Percentiles rank a stretch among this genome's conserved stretches.
Conservation (phyloP, 148 eudicot genomes). For the Pharnaceum exiguum region DNA sequence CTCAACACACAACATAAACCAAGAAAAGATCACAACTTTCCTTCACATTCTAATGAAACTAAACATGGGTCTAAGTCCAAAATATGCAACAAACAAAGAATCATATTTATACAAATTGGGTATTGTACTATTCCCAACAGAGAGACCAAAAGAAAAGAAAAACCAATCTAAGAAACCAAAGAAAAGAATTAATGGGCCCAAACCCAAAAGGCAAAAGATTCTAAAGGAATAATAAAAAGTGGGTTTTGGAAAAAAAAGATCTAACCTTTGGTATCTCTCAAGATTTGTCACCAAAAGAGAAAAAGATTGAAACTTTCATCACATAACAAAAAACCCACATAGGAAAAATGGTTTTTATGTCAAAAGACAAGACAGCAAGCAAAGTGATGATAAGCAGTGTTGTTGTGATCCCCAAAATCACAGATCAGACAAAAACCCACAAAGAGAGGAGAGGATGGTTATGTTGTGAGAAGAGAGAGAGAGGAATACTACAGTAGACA, state of each 20-base stretch:
- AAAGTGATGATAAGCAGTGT: background rate
- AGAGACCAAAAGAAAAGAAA: slow-evolving; percentile 9
- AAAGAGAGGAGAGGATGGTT: no score
- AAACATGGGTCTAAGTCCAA: slow-evolving; percentile 13
- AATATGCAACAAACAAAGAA: slow-evolving; percentile 4
- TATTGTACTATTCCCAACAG: background rate
- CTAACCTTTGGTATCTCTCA: slow-evolving; percentile 20
- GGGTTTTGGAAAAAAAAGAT: slow-evolving; percentile 13
- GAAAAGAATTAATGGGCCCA: slow-evolving; percentile 22
- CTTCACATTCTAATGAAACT: background rate
- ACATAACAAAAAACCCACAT: slow-evolving; percentile 19
- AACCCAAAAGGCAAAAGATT: slow-evolving; percentile 13
- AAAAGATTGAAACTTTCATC: slow-evolving; percentile 18
- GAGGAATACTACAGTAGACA: no score
- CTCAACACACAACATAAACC: no score
- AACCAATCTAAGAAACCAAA: slow-evolving; percentile 12
- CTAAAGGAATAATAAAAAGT: background rate
- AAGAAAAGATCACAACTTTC: no score
- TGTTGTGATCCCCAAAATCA: slow-evolving; percentile 4
- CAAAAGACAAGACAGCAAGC: slow-evolving; percentile 15
- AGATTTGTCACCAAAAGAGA: slow-evolving; percentile 15
- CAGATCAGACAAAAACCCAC: slow-evolving; percentile 23
- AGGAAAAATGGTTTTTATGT: background rate
- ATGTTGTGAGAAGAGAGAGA: no score
- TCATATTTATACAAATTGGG: slow-evolving; percentile 9